Percentiles rank a stretch among this genome's conserved stretches.
Evolutionary conservation across 352 stramenopile genomes (phyloP).

Genomic region (Globisporangium paddicum): DNA sequence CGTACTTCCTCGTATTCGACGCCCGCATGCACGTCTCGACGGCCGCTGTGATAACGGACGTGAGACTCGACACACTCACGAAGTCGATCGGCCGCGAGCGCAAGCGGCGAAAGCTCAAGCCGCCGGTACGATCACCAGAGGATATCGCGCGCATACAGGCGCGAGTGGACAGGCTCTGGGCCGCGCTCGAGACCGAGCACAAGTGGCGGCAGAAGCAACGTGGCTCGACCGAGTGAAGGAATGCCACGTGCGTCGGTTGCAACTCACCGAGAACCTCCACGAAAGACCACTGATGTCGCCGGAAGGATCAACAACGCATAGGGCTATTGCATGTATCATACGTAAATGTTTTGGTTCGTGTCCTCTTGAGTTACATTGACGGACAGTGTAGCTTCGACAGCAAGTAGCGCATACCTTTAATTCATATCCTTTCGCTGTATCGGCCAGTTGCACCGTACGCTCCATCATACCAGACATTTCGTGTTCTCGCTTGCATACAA

Average conservation of each 20-base stretch:
- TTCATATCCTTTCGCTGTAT: too few species aligned
- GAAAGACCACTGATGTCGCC: too few species aligned
- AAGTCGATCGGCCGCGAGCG: neutral
- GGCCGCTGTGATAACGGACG: neutral
- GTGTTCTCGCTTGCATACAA: too few species aligned
- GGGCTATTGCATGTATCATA: too few species aligned
- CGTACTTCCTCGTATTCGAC: slow-evolving; percentile 1
- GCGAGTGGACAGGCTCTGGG: neutral
- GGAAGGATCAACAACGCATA: too few species aligned
- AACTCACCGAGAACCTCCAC: neutral
- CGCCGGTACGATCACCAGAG: neutral
- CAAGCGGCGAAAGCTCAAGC: neutral
- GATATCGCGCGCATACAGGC: neutral
- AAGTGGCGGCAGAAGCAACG: neutral
- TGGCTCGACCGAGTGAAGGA: neutral
- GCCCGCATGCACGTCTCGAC: neutral
- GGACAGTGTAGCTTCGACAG: too few species aligned
- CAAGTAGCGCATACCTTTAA: too few species aligned
- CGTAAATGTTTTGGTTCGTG: too few species aligned
- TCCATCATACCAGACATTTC: too few species aligned
- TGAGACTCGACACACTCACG: neutral
- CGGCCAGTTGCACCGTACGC: too few species aligned
- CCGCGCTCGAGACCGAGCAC: neutral
- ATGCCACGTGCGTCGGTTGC: neutral
- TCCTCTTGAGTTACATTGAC: too few species aligned